A percentile compares a stretch with the other conserved stretches of the same genome.
Conservation (phyloP, 2,329 filamentous ascomycete genomes). For the Parafenestella ontariensis region DNA sequence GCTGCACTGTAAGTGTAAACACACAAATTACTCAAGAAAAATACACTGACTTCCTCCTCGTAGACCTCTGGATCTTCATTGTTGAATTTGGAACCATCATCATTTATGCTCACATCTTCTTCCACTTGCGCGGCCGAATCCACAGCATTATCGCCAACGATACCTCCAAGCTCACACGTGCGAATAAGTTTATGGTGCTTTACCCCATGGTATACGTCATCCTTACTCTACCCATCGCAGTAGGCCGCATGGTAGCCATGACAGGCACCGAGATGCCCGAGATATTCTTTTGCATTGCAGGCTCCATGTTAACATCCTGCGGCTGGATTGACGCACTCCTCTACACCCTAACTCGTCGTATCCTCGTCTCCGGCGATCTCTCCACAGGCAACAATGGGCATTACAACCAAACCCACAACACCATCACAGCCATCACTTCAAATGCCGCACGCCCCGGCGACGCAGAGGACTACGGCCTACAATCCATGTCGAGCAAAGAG, state of each 20-base stretch:
- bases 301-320: slow-evolving; percentile 61
- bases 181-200: slow-evolving; percentile 63
- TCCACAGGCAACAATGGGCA: slow-evolving; percentile 33
- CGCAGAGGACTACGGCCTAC: slow-evolving; percentile 32
- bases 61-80: slow-evolving; percentile 61
- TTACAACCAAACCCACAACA: slow-evolving; percentile 28
- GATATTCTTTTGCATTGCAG: slow-evolving; percentile 65
- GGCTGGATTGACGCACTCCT: slow-evolving; percentile 55
- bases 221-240: slow-evolving; percentile 70
- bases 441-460: slow-evolving; percentile 37
- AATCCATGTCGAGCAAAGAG: slow-evolving; percentile 40
- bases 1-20: slow-evolving; percentile 50
- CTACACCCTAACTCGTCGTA: slow-evolving; percentile 52
- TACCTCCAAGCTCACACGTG: slow-evolving; percentile 45
- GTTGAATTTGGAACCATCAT: slow-evolving; percentile 60
- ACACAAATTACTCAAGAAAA: not conserved
- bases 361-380: slow-evolving; percentile 46
- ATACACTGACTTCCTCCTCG: not conserved
- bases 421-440: slow-evolving; percentile 27
- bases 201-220: slow-evolving; percentile 70
- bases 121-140: slow-evolving; percentile 57
- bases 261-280: slow-evolving; percentile 54
- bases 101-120: slow-evolving; percentile 58
- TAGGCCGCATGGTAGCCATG: slow-evolving; percentile 50
- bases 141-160: slow-evolving; percentile 45